Evolutionary conservation across 768 basidiomycete species (phyloP), one percentile per base, ranked within the genome.

Genomic region (Tulasnella sp.): DNA sequence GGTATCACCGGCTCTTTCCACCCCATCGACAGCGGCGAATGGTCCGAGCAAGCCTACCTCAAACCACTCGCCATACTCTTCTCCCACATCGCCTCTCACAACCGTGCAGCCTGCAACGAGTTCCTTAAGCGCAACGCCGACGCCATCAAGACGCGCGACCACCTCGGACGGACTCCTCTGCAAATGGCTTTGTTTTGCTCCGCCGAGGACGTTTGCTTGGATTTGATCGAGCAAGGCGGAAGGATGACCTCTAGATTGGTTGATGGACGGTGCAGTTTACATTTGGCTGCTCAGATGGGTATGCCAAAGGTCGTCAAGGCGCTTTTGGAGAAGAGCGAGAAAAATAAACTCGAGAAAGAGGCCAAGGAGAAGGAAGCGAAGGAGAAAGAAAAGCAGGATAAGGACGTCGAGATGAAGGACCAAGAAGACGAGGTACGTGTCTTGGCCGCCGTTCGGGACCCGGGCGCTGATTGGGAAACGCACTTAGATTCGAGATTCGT

Each of bases 11-110:
- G 89, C 0, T 88, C 87, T 79, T 90, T 90, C 84, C 87, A 89
- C 73, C 89, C 89, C 0, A 90, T 90, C 80, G 89, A 91, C 77
- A 87, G 86, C 19, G 89, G 88, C 14, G 89, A 90, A 84, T 91
- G 89, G 90, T 85, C 86, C 76, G 88, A 84, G 42, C 87, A 88
- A 78, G 89, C 87, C 8, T 91, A 90, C 80, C 85, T 89, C 78
- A 87, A 86, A 15, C 84, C 84, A 14, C 85, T 85, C 0, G 86
- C 87, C 76, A 85, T 85, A 76, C 86, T 91, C 75, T 90, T 90
- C 82, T 80, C 82, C 11, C 87, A 87, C n/a, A 88, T 91, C 77
- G 86, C 84, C 1, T 79, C 83, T 3, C 82, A 83, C 67, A 87
- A 91, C 78, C 82, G 83, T 0, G 81, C 81, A 6, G 78, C 81